These are phyloP conservation scores for Trichosporon ovoides DNA, from an alignment of 1,284 basidiomycete species.

Conservation along the genomic window DNA sequence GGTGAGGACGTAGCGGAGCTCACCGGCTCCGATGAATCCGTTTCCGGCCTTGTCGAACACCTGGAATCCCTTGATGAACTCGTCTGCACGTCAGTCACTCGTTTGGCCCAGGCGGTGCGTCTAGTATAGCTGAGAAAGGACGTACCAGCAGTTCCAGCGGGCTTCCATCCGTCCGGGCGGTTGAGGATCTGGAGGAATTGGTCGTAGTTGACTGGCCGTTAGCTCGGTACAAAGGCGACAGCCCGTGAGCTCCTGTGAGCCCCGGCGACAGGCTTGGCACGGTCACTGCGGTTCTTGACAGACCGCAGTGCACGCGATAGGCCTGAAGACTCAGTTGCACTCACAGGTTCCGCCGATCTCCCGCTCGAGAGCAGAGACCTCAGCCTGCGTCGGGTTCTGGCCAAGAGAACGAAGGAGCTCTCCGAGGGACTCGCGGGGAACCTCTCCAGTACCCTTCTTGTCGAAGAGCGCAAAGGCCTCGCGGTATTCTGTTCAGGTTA, in stretches of 20 bases:
- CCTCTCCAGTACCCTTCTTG: slow-evolving; percentile 87
- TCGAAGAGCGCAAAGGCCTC: slow-evolving; percentile 98
- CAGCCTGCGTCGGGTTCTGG: slow-evolving; percentile 96
- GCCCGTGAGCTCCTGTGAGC: no score
- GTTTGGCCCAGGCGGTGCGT: no score
- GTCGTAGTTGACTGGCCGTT: slow-evolving; percentile 69
- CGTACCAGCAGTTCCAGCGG: slow-evolving; percentile 82
- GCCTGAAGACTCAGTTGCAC: slow-evolving; percentile 13
- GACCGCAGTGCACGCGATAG: no score
- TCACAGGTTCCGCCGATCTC: slow-evolving; percentile 52
- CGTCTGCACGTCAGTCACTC: slow-evolving; percentile 62
- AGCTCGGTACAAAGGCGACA: no score
- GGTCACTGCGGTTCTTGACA: no score
- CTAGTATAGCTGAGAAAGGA: no score
- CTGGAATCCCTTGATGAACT: slow-evolving; percentile 98
- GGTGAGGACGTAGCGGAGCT: slow-evolving; percentile 88
- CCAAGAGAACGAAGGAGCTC: slow-evolving; percentile 91
- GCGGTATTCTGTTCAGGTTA: slow-evolving; percentile 66
- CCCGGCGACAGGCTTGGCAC: no score
- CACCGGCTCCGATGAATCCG: slow-evolving; percentile 88
- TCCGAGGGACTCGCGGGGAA: slow-evolving; percentile 83
- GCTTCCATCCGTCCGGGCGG: slow-evolving; percentile 93
- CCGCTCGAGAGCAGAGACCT: slow-evolving; percentile 77
- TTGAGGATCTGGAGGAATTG: slow-evolving; percentile 88
- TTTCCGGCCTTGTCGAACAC: slow-evolving; percentile 99